Base-by-base conservation (phyloP, 345 rosid species). In the Populus davidiana region DNA sequence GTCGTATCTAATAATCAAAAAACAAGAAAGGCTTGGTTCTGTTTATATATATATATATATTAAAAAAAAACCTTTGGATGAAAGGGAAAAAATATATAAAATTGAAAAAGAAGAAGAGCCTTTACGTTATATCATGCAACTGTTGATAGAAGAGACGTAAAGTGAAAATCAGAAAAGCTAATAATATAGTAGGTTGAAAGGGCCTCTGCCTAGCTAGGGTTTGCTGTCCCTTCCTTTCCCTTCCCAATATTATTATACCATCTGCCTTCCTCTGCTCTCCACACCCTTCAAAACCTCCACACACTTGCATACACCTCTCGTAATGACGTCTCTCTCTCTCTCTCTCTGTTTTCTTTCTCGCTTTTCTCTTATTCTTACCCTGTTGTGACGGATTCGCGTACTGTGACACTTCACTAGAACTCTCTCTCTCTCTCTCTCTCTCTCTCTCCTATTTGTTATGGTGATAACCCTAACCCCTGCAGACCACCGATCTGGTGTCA, bases 311-410 rank as follows among this genome's bases (percentile, higher is more conserved):
- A 47, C 18, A 14, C 52, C 47, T 43, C 47, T 41, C 1, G 17
- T 8, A 20, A 52, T 75, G 62, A 21, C 67, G 47, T 68, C 25
- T 16, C 27, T 56, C 17, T 2, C 41, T 8, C 59, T 3, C 50
- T 14, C 63, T 82, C 79, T 33, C 49, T 0, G 39, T 18, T 50
- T 36, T 75, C 54, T 11, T 8, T 16, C 27, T 73, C 49, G 12
- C 27, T 63, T 50, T 49, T 44, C 66, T 82, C 75, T 75, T 78
- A 69, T 78, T 80, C 84, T 73, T 72, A 75, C 74, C 80, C 80
- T 67, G 81, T 27, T 52, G 69, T 79, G 79, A 82, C 41, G 72
- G 81, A 77, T 69, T 79, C 79, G 76, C 64, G 64, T 59, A 59
- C 64, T 59, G 64, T 59, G 5, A 59, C n/a, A 8, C 29, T 23